These are phyloP conservation scores for Thraustochytrium sp. DNA, from an alignment of 352 stramenopile species.

Conservation along the genomic window DNA sequence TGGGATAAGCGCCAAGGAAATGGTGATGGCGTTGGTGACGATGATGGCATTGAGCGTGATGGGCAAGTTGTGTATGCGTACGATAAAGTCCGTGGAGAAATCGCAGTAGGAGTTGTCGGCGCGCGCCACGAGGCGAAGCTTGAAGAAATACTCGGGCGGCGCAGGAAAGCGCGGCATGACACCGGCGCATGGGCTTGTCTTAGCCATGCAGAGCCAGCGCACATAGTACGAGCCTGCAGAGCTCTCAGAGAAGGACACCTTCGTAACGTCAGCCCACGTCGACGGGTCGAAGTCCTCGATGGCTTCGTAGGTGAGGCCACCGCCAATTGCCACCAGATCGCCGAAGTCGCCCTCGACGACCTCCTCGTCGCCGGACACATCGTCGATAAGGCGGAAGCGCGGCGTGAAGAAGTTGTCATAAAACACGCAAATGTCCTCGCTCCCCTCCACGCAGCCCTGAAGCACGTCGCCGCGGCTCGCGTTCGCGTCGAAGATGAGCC, in stretches of 20 bases:
- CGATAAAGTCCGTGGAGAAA: conserved; percentile 19
- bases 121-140: neutral
- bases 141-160: conserved; percentile 29
- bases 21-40: conserved; percentile 19
- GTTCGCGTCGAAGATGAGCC: neutral
- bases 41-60: conserved; percentile 32
- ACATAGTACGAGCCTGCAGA: neutral
- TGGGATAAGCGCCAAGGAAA: neutral
- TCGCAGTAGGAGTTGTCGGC: conserved; percentile 34
- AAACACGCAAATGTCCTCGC: conserved; percentile 37
- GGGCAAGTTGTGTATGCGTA: conserved; percentile 25
- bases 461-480: neutral
- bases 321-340: neutral
- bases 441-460: neutral
- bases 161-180: neutral
- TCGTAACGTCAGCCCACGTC: neutral
- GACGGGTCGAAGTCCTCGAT: neutral
- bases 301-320: conserved; percentile 21
- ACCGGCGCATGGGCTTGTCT: neutral
- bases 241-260: neutral
- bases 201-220: conserved; percentile 10
- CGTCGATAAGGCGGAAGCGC: neutral
- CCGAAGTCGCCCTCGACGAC: neutral
- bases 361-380: neutral
- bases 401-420: conserved; percentile 6